Base-by-base conservation (phyloP, 768 basidiomycete genomes). In the Clitopilus passeckerianus region DNA sequence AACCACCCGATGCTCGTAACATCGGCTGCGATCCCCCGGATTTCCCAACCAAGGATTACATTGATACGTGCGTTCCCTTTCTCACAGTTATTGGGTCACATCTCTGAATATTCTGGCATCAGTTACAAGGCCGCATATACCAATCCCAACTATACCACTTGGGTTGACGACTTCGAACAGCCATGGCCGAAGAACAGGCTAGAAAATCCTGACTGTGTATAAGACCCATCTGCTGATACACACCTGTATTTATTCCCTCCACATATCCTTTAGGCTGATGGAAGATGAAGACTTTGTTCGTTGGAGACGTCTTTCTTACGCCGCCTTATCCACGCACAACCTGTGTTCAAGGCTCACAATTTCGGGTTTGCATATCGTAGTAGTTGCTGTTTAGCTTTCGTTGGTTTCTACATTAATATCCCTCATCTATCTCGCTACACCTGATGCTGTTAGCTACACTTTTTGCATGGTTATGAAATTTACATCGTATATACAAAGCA, bases 31-130 rank as follows among this genome's bases (percentile, higher is more conserved):
- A 93, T 66, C 91, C 93, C 5, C 65, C 71, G 9, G 79, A 83
- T 14, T 86, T 81, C 70, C 93, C 95, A 0, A 97, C 95, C 0
- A 69, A 76, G 10, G 72, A 79, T 0, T 96, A 96, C 69, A 96
- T 95, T 65, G 67, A 86, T 18, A 75, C 80, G 86, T 89, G 70
- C 68, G 80, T 79, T 33, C 5, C 30, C 41, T 57, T 24, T 34
- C 34, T 34, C 27, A 3, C 27, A 30, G 27, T 7, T 3, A 30
- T 7, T 30, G 27, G 27, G 7, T 30, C 27, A 30, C 27, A 7
- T 30, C 5, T 44, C 12, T 34, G 35, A 22, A 18, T 27, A 8
- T 6, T 34, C 24, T 57, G 27, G 54, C 10, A 27, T 15, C 7
- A 77, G 77, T 30, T 78, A 76, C 64, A 62, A 67, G 55, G 69